Evolutionary conservation across 1,284 basidiomycete species (phyloP).

Genomic region (Neonothopanus nambi): DNA sequence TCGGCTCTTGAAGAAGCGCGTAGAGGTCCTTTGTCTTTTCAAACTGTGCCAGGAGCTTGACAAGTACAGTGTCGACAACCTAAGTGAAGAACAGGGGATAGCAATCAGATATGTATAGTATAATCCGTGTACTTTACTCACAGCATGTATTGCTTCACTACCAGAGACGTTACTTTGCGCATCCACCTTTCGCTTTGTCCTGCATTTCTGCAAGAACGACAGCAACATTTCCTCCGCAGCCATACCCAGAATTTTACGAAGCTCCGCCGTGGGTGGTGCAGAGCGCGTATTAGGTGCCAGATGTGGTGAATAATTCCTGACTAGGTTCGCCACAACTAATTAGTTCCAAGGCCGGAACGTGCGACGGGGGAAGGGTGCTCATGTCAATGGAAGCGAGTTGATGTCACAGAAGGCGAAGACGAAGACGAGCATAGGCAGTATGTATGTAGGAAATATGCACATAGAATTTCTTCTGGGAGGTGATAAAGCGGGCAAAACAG

Average conservation of each 20-base stretch:
- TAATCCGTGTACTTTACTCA: constrained; percentile 4
- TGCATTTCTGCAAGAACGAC: constrained; percentile 55
- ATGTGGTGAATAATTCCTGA: constrained; percentile 87
- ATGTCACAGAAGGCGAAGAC: constrained; percentile 11
- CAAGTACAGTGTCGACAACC: constrained; percentile 83
- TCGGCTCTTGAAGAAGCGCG: constrained; percentile 58
- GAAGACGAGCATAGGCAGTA: background rate
- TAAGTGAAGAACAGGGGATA: constrained; percentile 26
- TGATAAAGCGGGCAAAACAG: constrained; percentile 8
- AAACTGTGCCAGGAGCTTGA: constrained; percentile 69
- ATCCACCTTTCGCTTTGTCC: constrained; percentile 29
- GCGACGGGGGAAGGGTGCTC: constrained; percentile 22
- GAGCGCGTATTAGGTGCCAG: constrained; percentile 69
- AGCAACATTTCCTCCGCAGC: constrained; percentile 72
- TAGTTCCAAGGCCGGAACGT: constrained; percentile 53
- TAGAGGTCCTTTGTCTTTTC: constrained; percentile 65
- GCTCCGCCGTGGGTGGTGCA: constrained; percentile 67
- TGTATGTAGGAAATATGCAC: constrained; percentile 5
- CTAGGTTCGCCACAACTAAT: constrained; percentile 84
- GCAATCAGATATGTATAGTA: too few species aligned
- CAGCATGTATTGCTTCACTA: constrained; percentile 20
- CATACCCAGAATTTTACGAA: constrained; percentile 56
- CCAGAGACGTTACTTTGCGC: background rate
- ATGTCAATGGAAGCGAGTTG: constrained; percentile 29
- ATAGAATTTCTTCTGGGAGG: constrained; percentile 3